Evolutionary conservation across 495 filamentous ascomycete genomes (phyloP).

Genomic region (Lasiosphaeria hispida): DNA sequence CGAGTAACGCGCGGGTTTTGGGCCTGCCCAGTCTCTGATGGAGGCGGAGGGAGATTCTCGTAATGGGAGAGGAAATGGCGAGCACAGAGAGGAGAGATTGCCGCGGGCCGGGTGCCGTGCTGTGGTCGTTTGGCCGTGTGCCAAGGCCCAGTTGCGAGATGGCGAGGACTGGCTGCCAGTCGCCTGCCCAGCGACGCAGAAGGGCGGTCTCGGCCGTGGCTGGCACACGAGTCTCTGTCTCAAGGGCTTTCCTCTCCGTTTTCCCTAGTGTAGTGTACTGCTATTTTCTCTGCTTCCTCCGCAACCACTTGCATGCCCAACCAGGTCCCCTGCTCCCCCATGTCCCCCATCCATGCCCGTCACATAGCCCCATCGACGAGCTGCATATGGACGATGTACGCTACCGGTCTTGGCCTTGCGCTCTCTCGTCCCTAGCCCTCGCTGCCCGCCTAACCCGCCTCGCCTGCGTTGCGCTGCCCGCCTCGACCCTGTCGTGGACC

Average conservation of each 20-base stretch:
- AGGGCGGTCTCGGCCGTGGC: constrained; percentile 27
- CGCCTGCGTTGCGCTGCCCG: neutral
- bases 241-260: constrained; percentile 10
- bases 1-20: neutral
- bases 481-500: constrained; percentile 8
- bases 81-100: neutral
- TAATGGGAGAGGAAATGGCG: neutral
- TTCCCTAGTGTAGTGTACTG: no score
- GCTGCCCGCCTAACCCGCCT: constrained; percentile 13
- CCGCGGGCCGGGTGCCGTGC: neutral
- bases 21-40: no score
- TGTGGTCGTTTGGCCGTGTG: neutral
- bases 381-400: constrained; percentile 18
- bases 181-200: constrained; percentile 19
- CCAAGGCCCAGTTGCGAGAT: constrained; percentile 5
- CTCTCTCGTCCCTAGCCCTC: constrained; percentile 1
- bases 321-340: neutral
- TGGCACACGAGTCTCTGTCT: constrained; percentile 6
- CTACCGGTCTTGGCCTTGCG: constrained; percentile 4
- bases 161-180: constrained; percentile 23
- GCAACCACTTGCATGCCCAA: neutral
- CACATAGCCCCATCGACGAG: constrained; percentile 13
- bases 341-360: constrained; percentile 5
- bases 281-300: constrained; percentile 5
- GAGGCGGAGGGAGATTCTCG: neutral